These are phyloP conservation scores for Suhomyces faveliae DNA, from an alignment of 805 yeast species.

Conservation along the genomic window DNA sequence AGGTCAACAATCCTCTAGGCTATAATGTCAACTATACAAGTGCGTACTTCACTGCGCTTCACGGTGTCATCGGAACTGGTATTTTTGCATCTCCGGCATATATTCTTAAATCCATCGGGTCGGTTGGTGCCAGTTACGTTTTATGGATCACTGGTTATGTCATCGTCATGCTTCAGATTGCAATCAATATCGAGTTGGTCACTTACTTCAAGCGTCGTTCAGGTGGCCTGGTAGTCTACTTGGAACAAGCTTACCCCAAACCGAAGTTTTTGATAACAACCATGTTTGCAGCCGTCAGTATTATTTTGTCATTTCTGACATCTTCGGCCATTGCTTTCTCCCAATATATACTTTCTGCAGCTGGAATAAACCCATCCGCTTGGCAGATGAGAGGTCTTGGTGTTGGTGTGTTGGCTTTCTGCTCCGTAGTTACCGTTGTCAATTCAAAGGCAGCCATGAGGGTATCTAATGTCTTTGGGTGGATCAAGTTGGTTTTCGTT, in stretches of 20 bases:
- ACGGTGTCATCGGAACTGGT: constrained; percentile 75
- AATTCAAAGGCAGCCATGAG: constrained; percentile 30
- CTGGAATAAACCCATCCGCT: constrained; percentile 23
- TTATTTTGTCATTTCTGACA: constrained; percentile 34
- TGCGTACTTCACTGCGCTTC: constrained; percentile 64
- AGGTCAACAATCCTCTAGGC: constrained; percentile 36
- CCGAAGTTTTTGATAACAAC: constrained; percentile 37
- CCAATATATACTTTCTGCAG: constrained; percentile 31
- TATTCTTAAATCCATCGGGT: constrained; percentile 47
- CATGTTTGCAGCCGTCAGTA: constrained; percentile 37
- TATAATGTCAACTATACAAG: constrained; percentile 34
- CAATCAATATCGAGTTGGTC: constrained; percentile 41
- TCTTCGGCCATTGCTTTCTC: constrained; percentile 40
- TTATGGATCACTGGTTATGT: constrained; percentile 44
- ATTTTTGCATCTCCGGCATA: constrained; percentile 70
- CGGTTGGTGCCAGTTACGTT: constrained; percentile 43
- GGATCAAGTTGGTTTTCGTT: constrained; percentile 32
- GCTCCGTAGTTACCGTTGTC: constrained; percentile 19
- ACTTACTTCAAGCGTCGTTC: constrained; percentile 36
- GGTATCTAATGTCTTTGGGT: constrained; percentile 33
- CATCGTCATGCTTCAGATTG: constrained; percentile 36
- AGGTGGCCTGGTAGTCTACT: constrained; percentile 39
- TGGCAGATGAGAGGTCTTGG: constrained; percentile 41
- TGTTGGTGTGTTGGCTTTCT: constrained; percentile 27
- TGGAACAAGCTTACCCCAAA: constrained; percentile 38